These are phyloP conservation scores for Blastobotrys apis DNA, from an alignment of 1,139 yeast species.

Conservation along the genomic window DNA sequence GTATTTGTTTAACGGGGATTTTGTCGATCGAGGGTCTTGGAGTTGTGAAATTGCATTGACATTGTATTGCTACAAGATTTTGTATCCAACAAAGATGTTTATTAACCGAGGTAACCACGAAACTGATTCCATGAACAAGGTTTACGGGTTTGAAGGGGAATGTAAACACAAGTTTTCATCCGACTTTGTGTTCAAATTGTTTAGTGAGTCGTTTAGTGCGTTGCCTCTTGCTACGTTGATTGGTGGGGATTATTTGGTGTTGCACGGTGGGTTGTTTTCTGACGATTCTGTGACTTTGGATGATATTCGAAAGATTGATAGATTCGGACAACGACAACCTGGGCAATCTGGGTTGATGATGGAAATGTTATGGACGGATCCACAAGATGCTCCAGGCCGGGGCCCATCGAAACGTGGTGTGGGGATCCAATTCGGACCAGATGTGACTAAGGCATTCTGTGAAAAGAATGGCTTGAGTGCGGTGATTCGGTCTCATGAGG, in stretches of 20 bases:
- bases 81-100: constrained; percentile 68
- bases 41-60: constrained; percentile 91
- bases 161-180: constrained; percentile 79
- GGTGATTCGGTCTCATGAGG: constrained; percentile 91
- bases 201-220: constrained; percentile 80
- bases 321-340: constrained; percentile 71
- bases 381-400: constrained; percentile 73
- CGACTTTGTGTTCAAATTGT: constrained; percentile 76
- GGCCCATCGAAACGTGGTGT: constrained; percentile 91
- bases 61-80: constrained; percentile 70
- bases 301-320: constrained; percentile 67
- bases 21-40: constrained; percentile 98
- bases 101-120: constrained; percentile 96
- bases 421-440: constrained; percentile 96
- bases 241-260: constrained; percentile 70
- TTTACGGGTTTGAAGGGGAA: constrained; percentile 95
- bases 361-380: constrained; percentile 98
- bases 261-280: constrained; percentile 95
- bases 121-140: constrained; percentile 93
- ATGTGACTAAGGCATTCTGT: constrained; percentile 77
- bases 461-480: constrained; percentile 66
- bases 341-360: constrained; percentile 89
- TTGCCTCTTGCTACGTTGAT: constrained; percentile 84
- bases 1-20: constrained; percentile 91
- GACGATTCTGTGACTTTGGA: constrained; percentile 65